Evolutionary conservation across 495 filamentous ascomycete species (phyloP), one percentile per base, ranked within the genome.

Genomic region (Emericellopsis terricola): DNA sequence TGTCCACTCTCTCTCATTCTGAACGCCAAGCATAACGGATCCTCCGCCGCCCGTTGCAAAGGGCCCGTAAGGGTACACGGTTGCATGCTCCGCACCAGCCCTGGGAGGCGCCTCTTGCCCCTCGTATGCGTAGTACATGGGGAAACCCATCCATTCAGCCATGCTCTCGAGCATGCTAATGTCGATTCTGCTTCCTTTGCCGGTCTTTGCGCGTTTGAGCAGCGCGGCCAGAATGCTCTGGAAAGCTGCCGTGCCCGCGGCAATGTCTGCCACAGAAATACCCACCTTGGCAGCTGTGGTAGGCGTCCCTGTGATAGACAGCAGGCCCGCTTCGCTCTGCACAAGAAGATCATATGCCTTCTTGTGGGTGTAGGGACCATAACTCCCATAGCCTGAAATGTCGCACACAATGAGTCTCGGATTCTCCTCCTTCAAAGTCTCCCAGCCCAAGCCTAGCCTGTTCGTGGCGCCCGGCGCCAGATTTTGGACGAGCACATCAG

Each of bases 331-430:
- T 33, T 70, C 65, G 29, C 65, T 57, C 38, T 70, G 65, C 11
- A 69, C 65, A 8, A 70, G 53, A 26, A 68, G 55, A 34, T 68
- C 65, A 39, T 70, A 70, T 6, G 65, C 65, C 39, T 70, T 70
- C 50, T 70, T 68, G 30, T 64, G 49, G 0, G 53, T 49, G 40
- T 69, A 67, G 0, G 62, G 64, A 0, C 63, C 64, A 27, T 59
- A 55, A 19, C 56, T 50, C 0, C 64, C 64, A 39, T 67, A 67
- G 1, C 64, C 64, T 0, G 55, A 60, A 33, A 69, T 67, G 41
- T 69, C 59, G 38, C 64, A 69, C 3, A 67, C 63, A 19, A 69
- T 66, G 17, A 69, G 36, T 11, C 49, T 47, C 1, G 62, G 57
- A 24, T 65, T 48, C 9, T 49, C 41, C 3, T 44, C 41, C 32